A percentile compares a stretch with the other conserved stretches of the same genome.
Conservation (phyloP, 495 filamentous ascomycete species). For the Penicillium goetzii region DNA sequence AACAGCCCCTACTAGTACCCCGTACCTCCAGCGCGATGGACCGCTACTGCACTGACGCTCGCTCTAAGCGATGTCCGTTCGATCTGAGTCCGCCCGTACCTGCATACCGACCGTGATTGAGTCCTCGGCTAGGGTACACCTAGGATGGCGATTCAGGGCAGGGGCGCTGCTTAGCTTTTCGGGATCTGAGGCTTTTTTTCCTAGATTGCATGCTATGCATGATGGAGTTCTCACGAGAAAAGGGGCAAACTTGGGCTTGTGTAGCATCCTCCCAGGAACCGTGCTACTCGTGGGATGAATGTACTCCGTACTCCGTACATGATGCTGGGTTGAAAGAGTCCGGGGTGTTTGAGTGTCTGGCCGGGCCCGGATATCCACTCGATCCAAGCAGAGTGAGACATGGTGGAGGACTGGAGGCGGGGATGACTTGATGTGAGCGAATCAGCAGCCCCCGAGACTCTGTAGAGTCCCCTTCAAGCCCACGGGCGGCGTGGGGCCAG, state of each 20-base stretch:
- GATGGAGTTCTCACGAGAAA: not conserved
- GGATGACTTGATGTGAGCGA: not conserved
- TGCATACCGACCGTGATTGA: slow-evolving; percentile 14
- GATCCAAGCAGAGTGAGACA: slow-evolving; percentile 26
- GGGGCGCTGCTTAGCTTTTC: not conserved
- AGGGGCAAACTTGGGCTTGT: not conserved
- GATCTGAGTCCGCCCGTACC: slow-evolving; percentile 17
- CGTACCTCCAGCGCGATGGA: not conserved
- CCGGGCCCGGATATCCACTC: slow-evolving; percentile 7
- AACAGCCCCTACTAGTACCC: not conserved
- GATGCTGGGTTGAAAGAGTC: not conserved
- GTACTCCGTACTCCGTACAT: not conserved
- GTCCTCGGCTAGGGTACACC: not conserved
- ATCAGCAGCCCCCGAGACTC: too few species aligned
- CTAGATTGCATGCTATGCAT: not conserved
- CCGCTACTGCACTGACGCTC: not conserved
- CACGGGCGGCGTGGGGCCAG: slow-evolving; percentile 10
- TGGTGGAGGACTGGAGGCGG: slow-evolving; percentile 18
- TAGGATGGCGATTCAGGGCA: not conserved
- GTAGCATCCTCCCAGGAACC: slow-evolving; percentile 1
- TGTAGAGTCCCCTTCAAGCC: too few species aligned
- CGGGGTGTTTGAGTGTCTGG: not conserved
- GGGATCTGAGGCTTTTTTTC: not conserved
- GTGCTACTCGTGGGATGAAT: not conserved
- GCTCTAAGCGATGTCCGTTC: not conserved